phyloP scores from a whole-genome alignment of 768 basidiomycete species.

The Clitopilus passeckerianus region DNA sequence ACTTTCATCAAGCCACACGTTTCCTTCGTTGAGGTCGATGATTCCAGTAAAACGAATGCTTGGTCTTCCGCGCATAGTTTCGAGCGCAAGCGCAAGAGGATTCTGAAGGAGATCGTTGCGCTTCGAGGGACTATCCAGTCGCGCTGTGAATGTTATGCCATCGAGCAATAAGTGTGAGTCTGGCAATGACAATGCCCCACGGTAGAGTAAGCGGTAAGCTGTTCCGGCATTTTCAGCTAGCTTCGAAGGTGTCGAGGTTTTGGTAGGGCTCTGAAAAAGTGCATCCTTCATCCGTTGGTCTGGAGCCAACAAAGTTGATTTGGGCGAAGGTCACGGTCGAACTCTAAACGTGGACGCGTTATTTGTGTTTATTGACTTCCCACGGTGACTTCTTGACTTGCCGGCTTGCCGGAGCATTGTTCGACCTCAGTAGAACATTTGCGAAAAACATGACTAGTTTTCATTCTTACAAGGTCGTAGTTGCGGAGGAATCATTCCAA shows the following conservation, averaged over 20 bases:
- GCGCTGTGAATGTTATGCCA: slow-evolving; percentile 64
- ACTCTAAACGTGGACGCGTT: slow-evolving; percentile 5
- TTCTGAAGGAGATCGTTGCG: slow-evolving; percentile 52
- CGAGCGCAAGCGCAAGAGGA: slow-evolving; percentile 65
- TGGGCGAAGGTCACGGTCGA: neutral
- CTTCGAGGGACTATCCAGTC: slow-evolving; percentile 34
- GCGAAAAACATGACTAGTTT: neutral
- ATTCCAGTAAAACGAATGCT: slow-evolving; percentile 55
- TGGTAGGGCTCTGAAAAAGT: slow-evolving; percentile 7
- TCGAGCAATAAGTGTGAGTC: slow-evolving; percentile 71
- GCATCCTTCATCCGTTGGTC: slow-evolving; percentile 10
- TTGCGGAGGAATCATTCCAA: too few species aligned
- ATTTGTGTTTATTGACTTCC: slow-evolving; percentile 3
- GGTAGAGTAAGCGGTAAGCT: slow-evolving; percentile 61
- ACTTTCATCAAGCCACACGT: slow-evolving; percentile 53
- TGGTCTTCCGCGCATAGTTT: slow-evolving; percentile 76
- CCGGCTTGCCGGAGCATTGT: neutral
- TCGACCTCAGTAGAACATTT: neutral
- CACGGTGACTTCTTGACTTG: neutral
- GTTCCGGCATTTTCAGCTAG: slow-evolving; percentile 5
- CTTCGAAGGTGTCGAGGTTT: slow-evolving; percentile 15
- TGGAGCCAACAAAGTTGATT: neutral
- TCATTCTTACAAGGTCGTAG: neutral
- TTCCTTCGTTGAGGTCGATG: slow-evolving; percentile 38
- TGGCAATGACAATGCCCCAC: slow-evolving; percentile 68